Base-by-base conservation (phyloP, 2,329 filamentous ascomycete genomes). In the Setomelanomma holmii region DNA sequence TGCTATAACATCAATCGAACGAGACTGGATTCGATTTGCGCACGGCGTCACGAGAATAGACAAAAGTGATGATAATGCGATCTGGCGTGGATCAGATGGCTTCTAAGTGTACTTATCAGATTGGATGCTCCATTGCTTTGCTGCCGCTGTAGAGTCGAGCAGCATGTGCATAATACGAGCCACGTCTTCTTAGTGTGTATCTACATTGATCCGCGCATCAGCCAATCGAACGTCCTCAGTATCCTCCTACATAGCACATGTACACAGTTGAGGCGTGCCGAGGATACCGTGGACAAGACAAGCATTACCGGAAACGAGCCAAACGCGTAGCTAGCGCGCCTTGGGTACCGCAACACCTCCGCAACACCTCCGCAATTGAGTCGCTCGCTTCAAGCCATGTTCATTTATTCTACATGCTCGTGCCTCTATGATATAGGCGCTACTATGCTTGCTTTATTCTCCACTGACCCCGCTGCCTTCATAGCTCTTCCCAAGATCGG, bases 401-500 rank as follows among this genome's bases (percentile, higher is more conserved):
- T 47, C 45, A 47, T 47, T 35, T 47, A 47, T 34, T 47, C 22
- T 40, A 11, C 20, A 22, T 16, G 16, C 5, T 21, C 20, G 22
- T 40, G 27, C n/a, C 34, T 17, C 35, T 40, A 30, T 3, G 45
- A 21, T 40, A 41, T 41, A 41, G 44, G 22, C 35, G n/a, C 34
- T 39, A 20, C 44, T 11, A 16, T 34, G 16, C 40, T 33, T 16
- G 17, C n/a, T 16, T 27, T 43, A 12, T 34, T 16, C 40, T 23
- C 40, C 40, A 41, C 20, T 27, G 22, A 30, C 27, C 27, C 3
- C 27, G 27, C 27, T 14, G 14, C 27, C 40, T 27, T n/a, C n/a
- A 40, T 39, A 44, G 33, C n/a, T 40, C 43, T 53, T 53, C 46
- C 36, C 43, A 45, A 43, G 36, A 40, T 53, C 47, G 52, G 48